Evolutionary conservation across 2,329 filamentous ascomycete species (phyloP), one percentile per base, ranked within the genome.

Genomic region (Aureobasidium melanogenum): DNA sequence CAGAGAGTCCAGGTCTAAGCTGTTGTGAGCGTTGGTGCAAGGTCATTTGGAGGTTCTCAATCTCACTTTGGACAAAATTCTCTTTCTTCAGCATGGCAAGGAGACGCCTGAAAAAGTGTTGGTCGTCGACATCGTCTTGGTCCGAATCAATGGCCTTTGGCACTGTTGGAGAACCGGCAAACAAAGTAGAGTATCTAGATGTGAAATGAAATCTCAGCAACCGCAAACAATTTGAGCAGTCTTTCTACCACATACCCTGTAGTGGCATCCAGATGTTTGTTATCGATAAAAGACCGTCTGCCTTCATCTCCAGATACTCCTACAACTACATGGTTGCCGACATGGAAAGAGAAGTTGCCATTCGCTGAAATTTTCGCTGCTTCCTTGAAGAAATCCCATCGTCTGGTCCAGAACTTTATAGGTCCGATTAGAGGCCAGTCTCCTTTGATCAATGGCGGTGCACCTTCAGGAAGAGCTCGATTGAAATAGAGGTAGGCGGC

Each of bases 261-360:
- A 1, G 63, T 52, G 24, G 81, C 73, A n/a, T 74, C 72, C 34
- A 83, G 66, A 1, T 74, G 73, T 41, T 73, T 75, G 30, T 72
- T 74, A 15, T 80, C 79, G 41, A 79, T 78, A 61, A 80, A 81
- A 1, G 76, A 44, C 26, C 74, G 70, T 17, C 80, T 72, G 1
- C 71, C 74, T 12, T 74, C 71, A 3, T 74, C 70, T 1, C 80
- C 79, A 4, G 72, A 74, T 12, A 82, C 51, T 1, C 72, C 77
- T 9, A 83, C 69, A 14, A 82, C 73, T 2, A 71, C 72, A 61
- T 77, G 71, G 6, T 73, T 67, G 0, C 80, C 80, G 3, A 77
- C 75, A 64, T 77, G 77, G 65, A 81, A 82, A 56, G 73, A 77
- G 64, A 81, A 82, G 52, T 77, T 77, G 28, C 78, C 77, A 1